These are phyloP conservation scores for Blastocystis sp. DNA, from an alignment of 352 stramenopile species.

Conservation along the genomic window DNA sequence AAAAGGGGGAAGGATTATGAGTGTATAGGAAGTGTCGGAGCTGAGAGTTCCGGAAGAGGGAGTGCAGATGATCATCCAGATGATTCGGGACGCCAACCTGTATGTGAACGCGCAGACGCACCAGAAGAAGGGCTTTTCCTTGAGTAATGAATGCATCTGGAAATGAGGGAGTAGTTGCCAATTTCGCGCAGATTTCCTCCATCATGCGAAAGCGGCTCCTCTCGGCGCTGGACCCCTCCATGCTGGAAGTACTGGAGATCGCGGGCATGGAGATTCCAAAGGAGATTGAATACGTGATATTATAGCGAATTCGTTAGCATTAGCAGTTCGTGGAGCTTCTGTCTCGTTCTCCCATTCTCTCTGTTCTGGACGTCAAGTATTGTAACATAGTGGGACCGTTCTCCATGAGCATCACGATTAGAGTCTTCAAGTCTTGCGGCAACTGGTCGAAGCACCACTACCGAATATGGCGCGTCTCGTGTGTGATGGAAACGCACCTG, in stretches of 20 bases:
- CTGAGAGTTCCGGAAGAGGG: not conserved
- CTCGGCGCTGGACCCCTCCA: not conserved
- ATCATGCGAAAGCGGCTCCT: conserved; percentile 2
- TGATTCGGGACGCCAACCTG: not conserved
- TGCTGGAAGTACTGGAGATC: conserved; percentile 8
- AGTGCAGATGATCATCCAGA: not conserved
- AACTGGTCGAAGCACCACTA: not conserved
- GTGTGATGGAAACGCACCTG: not conserved
- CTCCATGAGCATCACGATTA: not conserved
- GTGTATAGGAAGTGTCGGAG: not conserved
- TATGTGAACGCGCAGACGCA: not conserved
- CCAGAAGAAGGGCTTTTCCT: not conserved
- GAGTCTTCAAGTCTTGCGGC: not conserved
- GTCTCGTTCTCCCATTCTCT: not conserved
- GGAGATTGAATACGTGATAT: conserved; percentile 16
- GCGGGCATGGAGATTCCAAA: conserved; percentile 28
- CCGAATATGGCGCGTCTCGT: not conserved
- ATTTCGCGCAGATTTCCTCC: not conserved
- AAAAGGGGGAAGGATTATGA: not conserved
- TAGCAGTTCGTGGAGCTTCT: conserved; percentile 30
- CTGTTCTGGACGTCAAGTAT: not conserved
- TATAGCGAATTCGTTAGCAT: not conserved
- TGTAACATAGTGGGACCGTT: not conserved
- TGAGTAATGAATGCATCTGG: not conserved
- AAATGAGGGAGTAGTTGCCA: not conserved